These are phyloP conservation scores for Entomortierella lignicola DNA, from an alignment of 192 early-diverging fungal genomes.

Conservation along the genomic window DNA sequence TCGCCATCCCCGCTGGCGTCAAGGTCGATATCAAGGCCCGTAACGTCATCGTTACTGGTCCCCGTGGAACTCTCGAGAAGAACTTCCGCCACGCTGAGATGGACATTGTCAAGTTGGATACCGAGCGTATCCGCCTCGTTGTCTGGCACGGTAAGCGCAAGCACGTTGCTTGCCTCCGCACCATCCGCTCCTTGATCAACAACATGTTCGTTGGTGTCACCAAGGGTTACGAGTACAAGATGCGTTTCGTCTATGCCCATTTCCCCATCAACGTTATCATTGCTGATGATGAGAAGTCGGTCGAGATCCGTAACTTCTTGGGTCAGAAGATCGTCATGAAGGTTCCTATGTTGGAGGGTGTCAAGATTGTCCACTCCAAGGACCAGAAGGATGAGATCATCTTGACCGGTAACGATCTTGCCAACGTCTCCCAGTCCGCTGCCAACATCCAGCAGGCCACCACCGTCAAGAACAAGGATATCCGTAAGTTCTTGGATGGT, in stretches of 20 bases:
- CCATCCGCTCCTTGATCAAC: conserved; percentile 92
- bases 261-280: conserved; percentile 99
- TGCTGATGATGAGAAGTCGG: conserved; percentile 73
- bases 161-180: conserved; percentile 98
- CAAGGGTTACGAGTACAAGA: conserved; percentile 99
- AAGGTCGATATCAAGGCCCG: conserved; percentile 91
- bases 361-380: conserved; percentile 80
- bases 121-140: conserved; percentile 82
- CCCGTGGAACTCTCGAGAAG: conserved; percentile 90
- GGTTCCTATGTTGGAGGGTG: conserved; percentile 89
- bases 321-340: conserved; percentile 94
- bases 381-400: conserved; percentile 95
- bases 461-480: conserved; percentile 99
- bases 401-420: conserved; percentile 93
- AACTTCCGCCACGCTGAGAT: conserved; percentile 94
- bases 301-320: conserved; percentile 99
- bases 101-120: conserved; percentile 80
- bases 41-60: conserved; percentile 86
- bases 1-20: conserved; percentile 92
- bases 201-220: conserved; percentile 99
- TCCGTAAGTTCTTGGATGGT: conserved; percentile 99
- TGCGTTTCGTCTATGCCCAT: conserved; percentile 99
- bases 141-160: conserved; percentile 97
- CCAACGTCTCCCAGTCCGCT: conserved; percentile 95
- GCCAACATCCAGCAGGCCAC: conserved; percentile 96